phyloP scores from a whole-genome alignment of 352 stramenopile species.

The Albugo laibachii region DNA sequence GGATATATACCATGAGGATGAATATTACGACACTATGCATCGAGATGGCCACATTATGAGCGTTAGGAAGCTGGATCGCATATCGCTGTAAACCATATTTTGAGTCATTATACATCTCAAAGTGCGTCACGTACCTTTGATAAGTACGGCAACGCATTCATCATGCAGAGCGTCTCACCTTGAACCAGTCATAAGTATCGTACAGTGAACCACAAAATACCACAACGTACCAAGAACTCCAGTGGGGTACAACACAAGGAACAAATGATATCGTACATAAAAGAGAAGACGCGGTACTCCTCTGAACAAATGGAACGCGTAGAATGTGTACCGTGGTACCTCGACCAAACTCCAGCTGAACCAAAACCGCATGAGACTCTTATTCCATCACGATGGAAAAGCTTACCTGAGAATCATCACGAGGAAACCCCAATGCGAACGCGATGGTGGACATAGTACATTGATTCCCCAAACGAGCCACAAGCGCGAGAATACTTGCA shows the following conservation, averaged over 20 bases:
- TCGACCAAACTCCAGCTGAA: slow-evolving; percentile 78
- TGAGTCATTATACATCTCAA: too few relatives aligned
- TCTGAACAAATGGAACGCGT: slow-evolving; percentile 87
- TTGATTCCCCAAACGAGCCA: slow-evolving; percentile 91
- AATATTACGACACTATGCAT: slow-evolving; percentile 50
- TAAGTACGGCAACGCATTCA: slow-evolving; percentile 27
- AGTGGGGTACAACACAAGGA: slow-evolving; percentile 95
- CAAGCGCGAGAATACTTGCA: slow-evolving; percentile 85
- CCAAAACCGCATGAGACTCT: neutral
- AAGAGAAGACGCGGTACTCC: slow-evolving; percentile 90
- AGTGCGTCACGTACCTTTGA: too few relatives aligned
- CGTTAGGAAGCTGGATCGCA: slow-evolving; percentile 52
- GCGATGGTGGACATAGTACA: slow-evolving; percentile 51
- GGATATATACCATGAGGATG: slow-evolving; percentile 51
- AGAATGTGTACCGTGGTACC: slow-evolving; percentile 96
- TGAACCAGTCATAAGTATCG: neutral
- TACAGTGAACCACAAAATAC: too few relatives aligned
- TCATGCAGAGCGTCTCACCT: slow-evolving; percentile 62
- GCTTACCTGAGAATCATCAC: slow-evolving; percentile 51
- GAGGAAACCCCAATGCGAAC: slow-evolving; percentile 68
- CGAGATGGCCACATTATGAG: slow-evolving; percentile 55
- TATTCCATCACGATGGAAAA: neutral
- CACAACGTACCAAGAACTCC: slow-evolving; percentile 82
- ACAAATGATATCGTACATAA: slow-evolving; percentile 96
- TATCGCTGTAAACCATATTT: slow-evolving; percentile 11